A percentile compares a stretch with the other conserved stretches of the same genome.
Evolutionary conservation across 257 asterid genomes (phyloP).

Genomic region (Schizonepeta tenuifolia): DNA sequence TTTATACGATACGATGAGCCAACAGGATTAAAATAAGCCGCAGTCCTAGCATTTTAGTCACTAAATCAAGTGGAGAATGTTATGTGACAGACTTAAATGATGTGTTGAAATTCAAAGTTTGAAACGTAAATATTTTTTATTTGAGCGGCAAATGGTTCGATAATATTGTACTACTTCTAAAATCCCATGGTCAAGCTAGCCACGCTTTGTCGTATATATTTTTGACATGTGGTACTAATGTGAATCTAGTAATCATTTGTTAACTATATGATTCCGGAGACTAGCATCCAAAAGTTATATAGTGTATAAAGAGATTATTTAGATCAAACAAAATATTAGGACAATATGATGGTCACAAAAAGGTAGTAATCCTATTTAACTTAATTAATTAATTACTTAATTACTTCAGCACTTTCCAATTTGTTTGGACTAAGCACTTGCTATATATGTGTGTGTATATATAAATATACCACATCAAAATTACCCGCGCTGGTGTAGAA

Average conservation of each 20-base stretch:
- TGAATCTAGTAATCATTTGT: background rate
- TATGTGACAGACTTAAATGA: background rate
- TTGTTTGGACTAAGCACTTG: background rate
- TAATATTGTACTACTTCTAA: background rate
- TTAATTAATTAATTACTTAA: background rate
- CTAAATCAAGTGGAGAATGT: background rate
- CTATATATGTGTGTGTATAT: background rate
- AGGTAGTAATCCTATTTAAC: background rate
- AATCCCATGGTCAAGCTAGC: background rate
- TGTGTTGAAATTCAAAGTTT: background rate
- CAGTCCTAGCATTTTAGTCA: background rate
- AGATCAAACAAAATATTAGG: background rate
- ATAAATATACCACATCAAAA: background rate
- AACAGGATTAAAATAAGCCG: no score
- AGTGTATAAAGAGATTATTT: background rate
- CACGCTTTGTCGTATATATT: background rate
- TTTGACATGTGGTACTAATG: background rate
- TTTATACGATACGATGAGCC: no score
- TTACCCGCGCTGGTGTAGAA: background rate
- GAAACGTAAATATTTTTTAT: background rate
- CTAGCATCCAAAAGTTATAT: background rate
- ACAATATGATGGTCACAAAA: background rate
- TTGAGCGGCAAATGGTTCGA: background rate
- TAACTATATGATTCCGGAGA: background rate
- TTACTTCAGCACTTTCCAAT: background rate